Evolutionary conservation across 441 rosid genomes (phyloP), one percentile per base, ranked within the genome.

Genomic region (Pelargonium fulgidum): DNA sequence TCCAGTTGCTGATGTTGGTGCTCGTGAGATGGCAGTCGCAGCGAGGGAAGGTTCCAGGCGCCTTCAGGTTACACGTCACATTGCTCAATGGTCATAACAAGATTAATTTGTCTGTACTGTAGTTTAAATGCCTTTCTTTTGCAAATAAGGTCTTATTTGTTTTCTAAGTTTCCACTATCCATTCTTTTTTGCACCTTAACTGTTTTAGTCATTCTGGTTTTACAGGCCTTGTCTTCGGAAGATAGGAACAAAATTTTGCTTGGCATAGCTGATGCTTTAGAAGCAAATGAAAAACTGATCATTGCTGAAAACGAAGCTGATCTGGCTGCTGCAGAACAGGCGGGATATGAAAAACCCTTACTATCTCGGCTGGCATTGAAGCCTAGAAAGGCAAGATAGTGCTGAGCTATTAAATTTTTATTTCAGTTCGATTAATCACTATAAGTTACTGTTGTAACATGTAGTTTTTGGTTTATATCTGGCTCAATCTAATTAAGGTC

Each of bases 31-130:
- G 99, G 98, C 99, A 73, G 89, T 90, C 68, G 92, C 92, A 42
- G 99, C 99, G 64, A 90, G 97, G 85, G 99, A 95, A 63, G 81
- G 98, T 80, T 89, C 99, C 65, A 85, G 96, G 74, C 80, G 81
- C 75, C 97, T 95, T 81, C 99, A 95, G 98, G 99, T 26, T 56
- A 9, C 62, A 65, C 68, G 63, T 68, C 36, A 17, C 62, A 56
- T 56, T 56, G 24, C 62, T 17, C 20, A 20, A 56, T 17, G 11
- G 62, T 56, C 26, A 56, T 14, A 54, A 7, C 61, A 54, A 16
- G 17, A 54, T 14, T 54, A 56, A 7, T 56, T 64, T 13, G 12
- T 16, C 20, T 48, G 22, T 33, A 44, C 5, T 17, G 62, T 17
- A 26, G 9, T 36, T 56, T 24, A 17, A 56, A 56, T 56, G 8